Evolutionary conservation across 805 yeast species (phyloP), one percentile per base, ranked within the genome.

Genomic region (Spathaspora passalidarum): DNA sequence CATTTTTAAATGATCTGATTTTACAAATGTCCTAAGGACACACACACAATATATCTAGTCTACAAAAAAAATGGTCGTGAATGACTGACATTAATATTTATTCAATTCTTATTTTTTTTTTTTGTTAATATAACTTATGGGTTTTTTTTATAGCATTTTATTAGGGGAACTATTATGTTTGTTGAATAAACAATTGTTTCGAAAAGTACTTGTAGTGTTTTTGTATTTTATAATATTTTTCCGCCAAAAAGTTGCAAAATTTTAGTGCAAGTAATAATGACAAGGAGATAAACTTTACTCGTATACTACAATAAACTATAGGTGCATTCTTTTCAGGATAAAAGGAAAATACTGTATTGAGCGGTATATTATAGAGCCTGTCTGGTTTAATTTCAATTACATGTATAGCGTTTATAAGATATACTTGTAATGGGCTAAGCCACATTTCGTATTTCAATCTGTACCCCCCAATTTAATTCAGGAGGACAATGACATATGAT

Each of bases 111-210:
- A 48, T 35, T 36, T 44, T 54, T 49, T n/a, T n/a, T 51, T 52
- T 54, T 52, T 53, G 17, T 49, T 49, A 39, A 49, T 49, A 41
- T 29, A 29, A 29, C 34, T 29, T 29, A 29, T 29, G 34, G 34
- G 34, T 29, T 43, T 17, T 48, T 47, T 45, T 48, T 51, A 53
- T 47, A 49, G 54, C 68, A 53, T 60, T 61, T 61, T 63, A 63
- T 41, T 41, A 36, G 32, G 44, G 44, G 23, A 41, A 34, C 39
- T 57, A 40, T 43, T 45, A 52, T 57, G 75, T 72, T 71, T 71
- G 75, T 69, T 59, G 76, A 72, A 72, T 72, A 72, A 69, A 72
- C 75, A 57, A 41, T 38, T 44, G 43, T 38, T 42, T 42, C 32
- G 11, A 34, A 19, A 37, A 13, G 38, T 5, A 7, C 13, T 36